Percentiles rank a stretch among this genome's conserved stretches.
Evolutionary conservation across 352 stramenopile genomes (phyloP).

Genomic region (Phytopythium vexans): DNA sequence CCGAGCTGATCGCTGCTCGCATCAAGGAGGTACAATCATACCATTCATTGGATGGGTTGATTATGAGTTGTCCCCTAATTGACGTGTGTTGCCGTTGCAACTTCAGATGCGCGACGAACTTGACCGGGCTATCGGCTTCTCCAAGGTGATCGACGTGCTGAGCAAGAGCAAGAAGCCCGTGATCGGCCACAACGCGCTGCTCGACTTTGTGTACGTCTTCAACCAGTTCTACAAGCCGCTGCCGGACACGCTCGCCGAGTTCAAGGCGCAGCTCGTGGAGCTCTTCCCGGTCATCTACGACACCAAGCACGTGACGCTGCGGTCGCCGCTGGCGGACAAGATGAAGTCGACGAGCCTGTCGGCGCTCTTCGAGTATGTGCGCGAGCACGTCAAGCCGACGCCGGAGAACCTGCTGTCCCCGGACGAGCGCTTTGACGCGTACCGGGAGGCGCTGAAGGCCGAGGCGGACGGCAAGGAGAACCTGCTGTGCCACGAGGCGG

Average conservation of each 20-base stretch:
- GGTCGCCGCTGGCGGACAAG: constrained; percentile 46
- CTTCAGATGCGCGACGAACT: constrained; percentile 65
- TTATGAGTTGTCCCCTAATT: too few species aligned
- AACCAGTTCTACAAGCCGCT: constrained; percentile 81
- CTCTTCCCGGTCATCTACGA: constrained; percentile 79
- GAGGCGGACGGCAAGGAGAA: constrained; percentile 44
- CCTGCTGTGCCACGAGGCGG: constrained; percentile 78
- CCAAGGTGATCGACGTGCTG: constrained; percentile 69
- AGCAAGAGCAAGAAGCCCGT: constrained; percentile 74
- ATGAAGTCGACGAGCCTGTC: constrained; percentile 58
- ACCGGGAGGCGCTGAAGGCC: constrained; percentile 52
- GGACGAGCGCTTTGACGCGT: constrained; percentile 57
- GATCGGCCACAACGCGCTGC: constrained; percentile 77
- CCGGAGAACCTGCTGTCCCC: constrained; percentile 50
- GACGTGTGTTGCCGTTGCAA: too few species aligned
- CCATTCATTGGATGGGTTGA: too few species aligned
- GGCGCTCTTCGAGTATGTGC: constrained; percentile 77
- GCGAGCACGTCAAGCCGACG: constrained; percentile 52
- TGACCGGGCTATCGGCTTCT: constrained; percentile 73
- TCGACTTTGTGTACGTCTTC: constrained; percentile 85
- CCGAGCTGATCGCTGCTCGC: constrained; percentile 52
- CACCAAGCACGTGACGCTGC: constrained; percentile 71
- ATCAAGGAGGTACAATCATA: constrained; percentile 30
- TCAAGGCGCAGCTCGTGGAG: constrained; percentile 63
- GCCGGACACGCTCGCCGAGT: constrained; percentile 62